A percentile compares a stretch with the other conserved stretches of the same genome.
phyloP scores from a whole-genome alignment of 2,329 filamentous ascomycete genomes.

The Neonectria sp. region DNA sequence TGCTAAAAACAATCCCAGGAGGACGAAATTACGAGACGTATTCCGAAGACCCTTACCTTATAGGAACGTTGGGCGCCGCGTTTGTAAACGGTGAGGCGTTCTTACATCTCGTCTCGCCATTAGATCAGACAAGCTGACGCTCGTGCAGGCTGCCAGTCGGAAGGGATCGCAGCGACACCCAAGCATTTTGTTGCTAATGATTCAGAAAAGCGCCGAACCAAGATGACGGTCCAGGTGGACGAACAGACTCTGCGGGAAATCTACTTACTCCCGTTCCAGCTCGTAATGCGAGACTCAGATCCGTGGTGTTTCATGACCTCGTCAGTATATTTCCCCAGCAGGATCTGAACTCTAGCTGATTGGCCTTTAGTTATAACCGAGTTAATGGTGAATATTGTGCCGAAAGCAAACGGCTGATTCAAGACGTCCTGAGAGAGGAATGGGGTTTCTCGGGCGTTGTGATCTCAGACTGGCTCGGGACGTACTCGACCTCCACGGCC shows the following conservation, averaged over 20 bases:
- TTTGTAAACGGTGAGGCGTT: conserved; percentile 53
- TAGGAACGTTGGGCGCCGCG: conserved; percentile 57
- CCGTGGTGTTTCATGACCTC: conserved; percentile 62
- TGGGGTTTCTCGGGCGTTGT: no score
- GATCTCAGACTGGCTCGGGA: no score
- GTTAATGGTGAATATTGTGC: conserved; percentile 40
- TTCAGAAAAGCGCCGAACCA: conserved; percentile 41
- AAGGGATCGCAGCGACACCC: conserved; percentile 55
- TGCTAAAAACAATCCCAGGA: no score
- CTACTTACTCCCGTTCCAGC: conserved; percentile 59
- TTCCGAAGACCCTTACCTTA: conserved; percentile 59
- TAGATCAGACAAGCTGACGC: neutral
- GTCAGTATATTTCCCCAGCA: neutral
- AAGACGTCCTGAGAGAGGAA: conserved; percentile 46
- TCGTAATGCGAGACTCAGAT: conserved; percentile 63
- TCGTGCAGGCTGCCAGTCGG: conserved; percentile 50
- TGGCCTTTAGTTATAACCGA: conserved; percentile 38
- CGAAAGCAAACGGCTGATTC: conserved; percentile 31
- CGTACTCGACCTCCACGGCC: no score
- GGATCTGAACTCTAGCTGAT: no score
- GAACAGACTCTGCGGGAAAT: conserved; percentile 49
- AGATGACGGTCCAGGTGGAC: conserved; percentile 30
- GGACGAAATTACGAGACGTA: conserved; percentile 27
- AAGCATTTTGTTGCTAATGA: conserved; percentile 62
- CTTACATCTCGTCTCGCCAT: neutral